Evolutionary conservation across 1,284 basidiomycete species (phyloP).

Genomic region (Cutaneotrichosporon spelunceum): DNA sequence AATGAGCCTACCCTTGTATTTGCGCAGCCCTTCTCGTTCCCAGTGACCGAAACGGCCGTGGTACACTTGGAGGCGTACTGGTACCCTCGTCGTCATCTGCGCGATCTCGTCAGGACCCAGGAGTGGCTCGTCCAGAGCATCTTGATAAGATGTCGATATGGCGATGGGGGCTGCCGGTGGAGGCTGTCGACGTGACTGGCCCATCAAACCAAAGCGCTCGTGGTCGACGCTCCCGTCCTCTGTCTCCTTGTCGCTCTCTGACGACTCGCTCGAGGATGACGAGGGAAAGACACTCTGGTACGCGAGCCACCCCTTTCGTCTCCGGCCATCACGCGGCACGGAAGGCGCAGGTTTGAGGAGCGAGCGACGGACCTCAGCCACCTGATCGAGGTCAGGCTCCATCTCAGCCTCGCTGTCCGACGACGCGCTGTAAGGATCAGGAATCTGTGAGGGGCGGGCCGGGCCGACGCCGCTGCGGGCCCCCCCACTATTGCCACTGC

Average conservation of each 20-base stretch:
- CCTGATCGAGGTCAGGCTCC: conserved; percentile 38
- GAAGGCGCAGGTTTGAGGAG: conserved; percentile 18
- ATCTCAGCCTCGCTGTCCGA: conserved; percentile 38
- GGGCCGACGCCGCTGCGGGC: not conserved
- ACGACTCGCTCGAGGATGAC: conserved; percentile 35
- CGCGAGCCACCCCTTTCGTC: conserved; percentile 50
- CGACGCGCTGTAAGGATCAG: conserved; percentile 42
- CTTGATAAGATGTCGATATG: not conserved
- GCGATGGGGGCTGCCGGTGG: not conserved
- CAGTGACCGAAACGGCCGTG: conserved; percentile 49
- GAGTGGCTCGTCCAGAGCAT: conserved; percentile 36
- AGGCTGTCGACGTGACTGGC: conserved; percentile 24
- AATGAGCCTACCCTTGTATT: conserved; percentile 45
- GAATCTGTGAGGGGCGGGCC: conserved; percentile 17
- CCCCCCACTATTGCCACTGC: conserved; percentile 1
- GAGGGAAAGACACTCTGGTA: conserved; percentile 52
- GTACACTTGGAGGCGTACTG: conserved; percentile 47
- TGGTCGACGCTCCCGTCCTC: conserved; percentile 32
- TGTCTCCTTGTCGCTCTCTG: conserved; percentile 42
- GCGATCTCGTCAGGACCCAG: conserved; percentile 37
- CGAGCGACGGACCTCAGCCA: conserved; percentile 35
- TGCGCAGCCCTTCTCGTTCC: conserved; percentile 46
- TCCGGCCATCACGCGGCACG: conserved; percentile 10
- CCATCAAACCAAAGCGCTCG: conserved; percentile 32
- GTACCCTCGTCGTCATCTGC: conserved; percentile 28